Conservation (phyloP, 2,329 filamentous ascomycete genomes). For the Sphaceloma murrayae region DNA sequence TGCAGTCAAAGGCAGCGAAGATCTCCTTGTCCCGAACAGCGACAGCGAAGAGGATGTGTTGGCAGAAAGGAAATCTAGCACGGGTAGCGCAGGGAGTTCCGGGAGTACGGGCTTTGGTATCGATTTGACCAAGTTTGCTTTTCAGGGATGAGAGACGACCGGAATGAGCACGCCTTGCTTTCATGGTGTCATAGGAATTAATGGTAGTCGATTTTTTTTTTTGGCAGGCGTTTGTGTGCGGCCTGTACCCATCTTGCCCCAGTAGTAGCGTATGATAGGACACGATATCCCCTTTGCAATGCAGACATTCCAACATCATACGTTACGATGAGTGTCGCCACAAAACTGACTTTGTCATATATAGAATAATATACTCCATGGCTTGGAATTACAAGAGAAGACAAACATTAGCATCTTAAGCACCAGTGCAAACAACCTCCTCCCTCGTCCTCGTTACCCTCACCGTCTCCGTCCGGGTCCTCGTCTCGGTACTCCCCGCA, state of each 20-base stretch:
- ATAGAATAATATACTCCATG: background rate
- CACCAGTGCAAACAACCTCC: background rate
- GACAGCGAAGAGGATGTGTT: slow-evolving; percentile 30
- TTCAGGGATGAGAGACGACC: slow-evolving; percentile 21
- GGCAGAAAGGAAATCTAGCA: background rate
- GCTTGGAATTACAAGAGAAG: background rate
- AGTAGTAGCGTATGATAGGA: background rate
- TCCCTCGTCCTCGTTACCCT: background rate
- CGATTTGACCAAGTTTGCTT: slow-evolving; percentile 34
- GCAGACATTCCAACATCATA: background rate
- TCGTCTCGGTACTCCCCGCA: background rate
- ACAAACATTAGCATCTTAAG: no score
- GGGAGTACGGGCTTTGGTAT: slow-evolving; percentile 27
- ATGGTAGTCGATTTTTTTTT: background rate
- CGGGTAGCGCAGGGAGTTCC: background rate
- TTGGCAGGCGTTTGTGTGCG: background rate
- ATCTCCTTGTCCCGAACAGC: slow-evolving; percentile 38
- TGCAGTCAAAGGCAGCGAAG: slow-evolving; percentile 36
- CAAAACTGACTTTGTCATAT: background rate
- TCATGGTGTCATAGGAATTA: slow-evolving; percentile 1
- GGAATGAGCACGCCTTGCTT: no score
- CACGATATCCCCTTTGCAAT: slow-evolving; percentile 14
- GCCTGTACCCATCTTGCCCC: background rate
- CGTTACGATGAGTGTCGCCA: background rate
- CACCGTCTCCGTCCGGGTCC: background rate